Evolutionary conservation across 805 yeast genomes (phyloP), one percentile per base, ranked within the genome.

Genomic region (Teunomyces kruisii): DNA sequence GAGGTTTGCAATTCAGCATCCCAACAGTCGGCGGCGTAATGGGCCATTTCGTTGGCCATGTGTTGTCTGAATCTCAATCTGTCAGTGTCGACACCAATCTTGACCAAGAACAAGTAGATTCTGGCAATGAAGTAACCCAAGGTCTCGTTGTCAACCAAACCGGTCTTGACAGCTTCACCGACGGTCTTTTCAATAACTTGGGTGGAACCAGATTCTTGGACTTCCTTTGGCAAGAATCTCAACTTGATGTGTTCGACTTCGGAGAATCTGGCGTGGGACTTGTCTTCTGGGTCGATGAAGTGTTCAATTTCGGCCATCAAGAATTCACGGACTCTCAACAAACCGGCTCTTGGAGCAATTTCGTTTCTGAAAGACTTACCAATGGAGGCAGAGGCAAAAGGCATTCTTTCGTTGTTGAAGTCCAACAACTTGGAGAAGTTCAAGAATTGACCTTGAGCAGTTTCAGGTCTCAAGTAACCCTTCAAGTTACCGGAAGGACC

Each of bases 251-350:
- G 84, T 58, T 79, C 78, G 45, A 92, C 86, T 54, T 85, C 88
- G 43, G 75, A 72, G 68, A 94, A 95, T 55, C 84, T 83, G 37
- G 84, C 76, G 70, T 94, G 99, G 26, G 75, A 66, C 74, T 94
- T 94, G 72, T 91, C 79, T 39, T 74, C 72, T 48, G 99, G 99
- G 67, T 94, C 99, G 54, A 95, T 97, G 62, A 81, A 94, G 72
- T 94, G 99, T 75, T 94, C 99, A 64, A 94, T 91, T 78, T 94
- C 99, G 47, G 98, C 99, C 99, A 94, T 94, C 65, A 94, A 76
- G 68, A 94, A 94, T 76, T 94, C 99, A 72, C 99, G 89, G 47
- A 95, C 99, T 74, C 99, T 86, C 66, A 94, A 79, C 57, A 94
- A 78, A 58, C 99, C 99, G 22, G 98, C 88, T 70, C 99, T 85